Percentiles rank a stretch among this genome's conserved stretches.
These are phyloP conservation scores for Lepidium africanum DNA, from an alignment of 345 rosid genomes.

Conservation along the genomic window DNA sequence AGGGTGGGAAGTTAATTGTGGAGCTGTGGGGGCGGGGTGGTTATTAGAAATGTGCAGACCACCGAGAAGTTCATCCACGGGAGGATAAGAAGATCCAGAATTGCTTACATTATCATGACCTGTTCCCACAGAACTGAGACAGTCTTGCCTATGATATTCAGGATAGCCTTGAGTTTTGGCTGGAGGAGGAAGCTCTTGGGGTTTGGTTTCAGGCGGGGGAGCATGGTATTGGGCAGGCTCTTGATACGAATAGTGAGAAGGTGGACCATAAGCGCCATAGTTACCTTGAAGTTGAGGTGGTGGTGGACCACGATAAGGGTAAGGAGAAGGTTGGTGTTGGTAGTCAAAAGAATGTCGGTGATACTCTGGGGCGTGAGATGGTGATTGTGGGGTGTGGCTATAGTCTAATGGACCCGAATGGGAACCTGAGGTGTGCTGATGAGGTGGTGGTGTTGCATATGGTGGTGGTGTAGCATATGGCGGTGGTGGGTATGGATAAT, in stretches of 20 bases:
- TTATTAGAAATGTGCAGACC: conserved; percentile 35
- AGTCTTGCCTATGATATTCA: conserved; percentile 46
- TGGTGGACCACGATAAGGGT: conserved; percentile 38
- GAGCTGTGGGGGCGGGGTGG: conserved; percentile 38
- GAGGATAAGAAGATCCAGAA: conserved; percentile 46
- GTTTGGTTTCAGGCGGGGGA: conserved; percentile 35
- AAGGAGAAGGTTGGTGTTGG: conserved; percentile 33
- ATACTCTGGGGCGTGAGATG: conserved; percentile 21
- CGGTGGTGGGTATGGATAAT: conserved; percentile 36
- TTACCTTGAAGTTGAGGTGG: conserved; percentile 34
- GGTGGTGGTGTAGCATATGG: conserved; percentile 22
- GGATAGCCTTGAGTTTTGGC: conserved; percentile 29
- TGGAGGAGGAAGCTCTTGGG: conserved; percentile 32
- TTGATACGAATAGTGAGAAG: conserved; percentile 34
- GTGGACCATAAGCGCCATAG: conserved; percentile 33
- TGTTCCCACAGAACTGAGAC: conserved; percentile 25
- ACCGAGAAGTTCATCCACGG: conserved; percentile 51
- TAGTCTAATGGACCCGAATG: conserved; percentile 35
- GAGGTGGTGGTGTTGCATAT: conserved; percentile 14
- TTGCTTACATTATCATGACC: conserved; percentile 9
- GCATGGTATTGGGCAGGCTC: conserved; percentile 28
- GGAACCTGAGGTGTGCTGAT: conserved; percentile 19
- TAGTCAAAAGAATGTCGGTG: conserved; percentile 36
- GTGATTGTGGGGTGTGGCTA: conserved; percentile 17
- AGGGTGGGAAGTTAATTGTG: conserved; percentile 30